phyloP scores from a whole-genome alignment of 169 alveolate genomes.

The Plasmodium vivax region DNA sequence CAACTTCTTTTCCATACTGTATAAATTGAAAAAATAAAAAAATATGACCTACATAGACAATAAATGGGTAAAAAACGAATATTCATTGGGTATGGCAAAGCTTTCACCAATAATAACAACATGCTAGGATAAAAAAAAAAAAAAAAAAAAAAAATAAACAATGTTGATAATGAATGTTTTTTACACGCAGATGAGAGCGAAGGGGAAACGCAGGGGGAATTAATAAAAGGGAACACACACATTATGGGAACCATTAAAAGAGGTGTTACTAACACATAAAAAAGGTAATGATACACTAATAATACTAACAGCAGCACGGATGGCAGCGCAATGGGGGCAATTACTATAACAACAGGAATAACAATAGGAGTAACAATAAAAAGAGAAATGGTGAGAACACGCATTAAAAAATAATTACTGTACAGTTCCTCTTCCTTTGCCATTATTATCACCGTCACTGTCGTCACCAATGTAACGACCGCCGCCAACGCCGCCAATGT shows the following conservation, averaged over 20 bases:
- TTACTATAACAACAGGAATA: background rate
- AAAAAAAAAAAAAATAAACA: background rate
- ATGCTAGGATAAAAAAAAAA: background rate
- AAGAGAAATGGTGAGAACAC: background rate
- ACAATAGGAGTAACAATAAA: background rate
- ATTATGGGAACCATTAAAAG: conserved; percentile 24
- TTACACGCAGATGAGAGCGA: background rate
- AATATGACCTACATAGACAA: background rate
- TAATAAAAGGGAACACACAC: conserved; percentile 1
- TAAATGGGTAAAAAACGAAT: background rate
- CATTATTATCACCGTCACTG: background rate
- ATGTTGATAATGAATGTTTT: conserved; percentile 18
- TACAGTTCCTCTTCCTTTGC: background rate
- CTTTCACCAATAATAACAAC: conserved; percentile 19
- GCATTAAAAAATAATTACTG: background rate
- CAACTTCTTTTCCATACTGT: background rate
- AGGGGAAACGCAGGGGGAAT: background rate
- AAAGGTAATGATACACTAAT: background rate
- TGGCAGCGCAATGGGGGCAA: background rate
- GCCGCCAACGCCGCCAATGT: background rate
- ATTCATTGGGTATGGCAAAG: conserved; percentile 10
- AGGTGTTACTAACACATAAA: conserved; percentile 5
- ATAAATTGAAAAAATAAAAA: conserved; percentile 13
- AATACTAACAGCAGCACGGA: background rate
- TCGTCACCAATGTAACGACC: background rate